Evolutionary conservation across 202 grass and related monocot species (phyloP), one percentile per base, ranked within the genome.

Genomic region (Setaria viridis): DNA sequence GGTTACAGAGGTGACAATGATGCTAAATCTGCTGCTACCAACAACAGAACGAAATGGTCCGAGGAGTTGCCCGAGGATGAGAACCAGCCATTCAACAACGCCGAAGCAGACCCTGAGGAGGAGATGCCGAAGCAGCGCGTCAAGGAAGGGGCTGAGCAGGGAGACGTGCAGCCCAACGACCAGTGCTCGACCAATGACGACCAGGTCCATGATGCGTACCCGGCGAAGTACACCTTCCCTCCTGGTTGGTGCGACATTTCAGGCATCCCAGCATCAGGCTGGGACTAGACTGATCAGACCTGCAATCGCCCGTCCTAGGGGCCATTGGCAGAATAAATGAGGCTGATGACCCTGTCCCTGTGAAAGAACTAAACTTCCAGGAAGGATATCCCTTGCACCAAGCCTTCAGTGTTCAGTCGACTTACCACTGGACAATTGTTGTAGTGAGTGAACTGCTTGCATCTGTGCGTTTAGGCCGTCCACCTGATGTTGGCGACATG

Each of bases 221-320:
- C 58, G 0, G 37, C 9, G 1, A 87, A 92, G 65, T 84, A 77
- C 84, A 70, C 10, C 54, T 87, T 86, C 46, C 87, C 82, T 85
- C 45, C 76, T 69, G 83, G 56, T 12, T 90, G 91, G 94, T 59
- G 85, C 19, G 89, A 93, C n/a, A 20, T 86, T 35, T 91, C 89
- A 10, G 33, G n/a, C 20, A 88, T 96, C 70, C 74, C 85, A 11
- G 33, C 91, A 7, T 86, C 89, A 49, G 93, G 94, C 32, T 96
- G 94, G 94, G 91, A 86, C 33, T 41, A 41, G 87, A 93, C 80
- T 89, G 29, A 71, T 43, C 25, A 88, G 74, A 56, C 17, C 79
- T 41, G 19, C 50, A 11, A 25, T 43, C 14, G 10, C 41, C 19
- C 43, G 19, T 17, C 42, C 4, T 72, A 43, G 10, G 7, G 9